Evolutionary conservation across 768 basidiomycete genomes (phyloP).

Genomic region (Lactifluus echinatus): DNA sequence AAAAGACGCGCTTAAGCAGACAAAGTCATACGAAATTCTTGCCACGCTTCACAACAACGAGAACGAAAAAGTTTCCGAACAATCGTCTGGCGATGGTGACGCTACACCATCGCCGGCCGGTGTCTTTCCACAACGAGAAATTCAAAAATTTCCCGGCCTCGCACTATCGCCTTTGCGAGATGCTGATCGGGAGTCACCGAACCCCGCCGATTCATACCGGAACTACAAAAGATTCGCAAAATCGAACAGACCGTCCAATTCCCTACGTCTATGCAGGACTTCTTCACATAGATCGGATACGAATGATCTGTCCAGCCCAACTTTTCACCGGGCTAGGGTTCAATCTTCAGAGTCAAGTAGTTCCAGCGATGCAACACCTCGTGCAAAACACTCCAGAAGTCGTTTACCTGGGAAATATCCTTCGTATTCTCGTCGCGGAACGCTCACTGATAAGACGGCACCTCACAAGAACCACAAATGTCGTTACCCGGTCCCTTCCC

Average conservation of each 20-base stretch:
- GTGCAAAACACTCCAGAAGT: not conserved
- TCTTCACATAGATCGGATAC: not conserved
- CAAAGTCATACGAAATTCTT: not conserved
- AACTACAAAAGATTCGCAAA: not conserved
- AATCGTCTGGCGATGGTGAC: conserved; percentile 2
- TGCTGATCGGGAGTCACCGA: not conserved
- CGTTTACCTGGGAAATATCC: not conserved
- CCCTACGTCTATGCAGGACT: not conserved
- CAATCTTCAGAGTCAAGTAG: not conserved
- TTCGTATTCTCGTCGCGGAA: not conserved
- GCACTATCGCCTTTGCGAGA: not conserved
- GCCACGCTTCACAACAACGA: conserved; percentile 2
- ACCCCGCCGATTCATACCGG: not conserved
- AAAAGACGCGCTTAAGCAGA: not conserved
- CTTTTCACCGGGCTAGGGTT: not conserved
- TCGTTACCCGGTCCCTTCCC: conserved; percentile 14
- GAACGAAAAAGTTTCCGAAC: not conserved
- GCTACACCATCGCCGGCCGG: not conserved
- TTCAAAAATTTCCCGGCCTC: not conserved
- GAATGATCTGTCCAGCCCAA: not conserved
- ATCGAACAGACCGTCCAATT: not conserved
- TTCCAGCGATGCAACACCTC: conserved; percentile 10
- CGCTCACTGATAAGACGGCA: not conserved
- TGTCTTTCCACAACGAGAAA: not conserved
- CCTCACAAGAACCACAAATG: conserved; percentile 7